Conservation (phyloP, 1,139 yeast species). For the Pichia sp. region DNA sequence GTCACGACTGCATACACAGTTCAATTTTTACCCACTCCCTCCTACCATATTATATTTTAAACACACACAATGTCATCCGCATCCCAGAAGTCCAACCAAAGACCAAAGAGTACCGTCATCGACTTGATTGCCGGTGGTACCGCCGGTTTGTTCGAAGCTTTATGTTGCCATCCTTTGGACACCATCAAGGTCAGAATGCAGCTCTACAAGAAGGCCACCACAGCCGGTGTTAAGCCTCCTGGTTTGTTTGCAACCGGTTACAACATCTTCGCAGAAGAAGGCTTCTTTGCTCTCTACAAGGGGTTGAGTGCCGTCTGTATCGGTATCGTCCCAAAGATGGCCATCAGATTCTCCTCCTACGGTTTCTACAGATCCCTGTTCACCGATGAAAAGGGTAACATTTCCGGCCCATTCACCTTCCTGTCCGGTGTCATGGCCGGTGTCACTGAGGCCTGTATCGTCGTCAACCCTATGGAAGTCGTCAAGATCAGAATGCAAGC, state of each 20-base stretch:
- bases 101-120: conserved; percentile 46
- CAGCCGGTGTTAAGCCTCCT: conserved; percentile 56
- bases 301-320: conserved; percentile 96
- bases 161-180: conserved; percentile 92
- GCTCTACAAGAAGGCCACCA: conserved; percentile 52
- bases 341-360: conserved; percentile 89
- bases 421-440: conserved; percentile 98
- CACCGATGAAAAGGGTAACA: conserved; percentile 57
- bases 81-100: conserved; percentile 28
- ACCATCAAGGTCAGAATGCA: conserved; percentile 98
- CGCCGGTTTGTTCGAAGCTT: conserved; percentile 94
- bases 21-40: background rate
- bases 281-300: conserved; percentile 82
- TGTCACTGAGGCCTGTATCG: conserved; percentile 88
- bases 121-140: conserved; percentile 95
- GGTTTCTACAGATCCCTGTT: conserved; percentile 78
- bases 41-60: background rate
- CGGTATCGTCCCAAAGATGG: conserved; percentile 98
- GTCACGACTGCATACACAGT: background rate
- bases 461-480: conserved; percentile 96
- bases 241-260: conserved; percentile 84
- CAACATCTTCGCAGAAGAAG: conserved; percentile 73
- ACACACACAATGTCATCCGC: conserved; percentile 21
- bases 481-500: conserved; percentile 96
- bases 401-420: conserved; percentile 70